phyloP scores from a whole-genome alignment of 345 rosid genomes.

The Eucalyptus tenuipes region DNA sequence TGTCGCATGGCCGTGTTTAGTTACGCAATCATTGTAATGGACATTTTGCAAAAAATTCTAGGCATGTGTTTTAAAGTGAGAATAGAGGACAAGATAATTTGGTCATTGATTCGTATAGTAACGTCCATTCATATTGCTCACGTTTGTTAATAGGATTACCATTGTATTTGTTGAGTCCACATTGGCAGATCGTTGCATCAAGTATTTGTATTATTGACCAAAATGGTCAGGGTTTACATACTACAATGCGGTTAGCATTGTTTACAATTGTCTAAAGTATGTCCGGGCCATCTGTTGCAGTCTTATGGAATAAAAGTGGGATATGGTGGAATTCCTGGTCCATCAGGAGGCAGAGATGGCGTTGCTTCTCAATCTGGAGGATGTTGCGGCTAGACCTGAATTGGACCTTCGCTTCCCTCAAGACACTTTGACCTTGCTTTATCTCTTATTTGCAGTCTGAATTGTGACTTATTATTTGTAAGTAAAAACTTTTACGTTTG shows the following conservation, averaged over 20 bases:
- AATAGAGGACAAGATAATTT: background rate
- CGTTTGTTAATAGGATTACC: background rate
- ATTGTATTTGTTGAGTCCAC: background rate
- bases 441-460: background rate
- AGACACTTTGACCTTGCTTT: background rate
- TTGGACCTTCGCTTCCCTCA: background rate
- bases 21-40: background rate
- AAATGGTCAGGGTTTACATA: background rate
- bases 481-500: background rate
- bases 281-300: slow-evolving; percentile 10
- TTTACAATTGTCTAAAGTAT: background rate
- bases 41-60: background rate
- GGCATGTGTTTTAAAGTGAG: background rate
- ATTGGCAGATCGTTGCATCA: background rate
- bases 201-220: background rate
- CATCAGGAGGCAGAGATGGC: slow-evolving; percentile 87
- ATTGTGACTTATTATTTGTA: background rate
- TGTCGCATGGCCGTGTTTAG: background rate
- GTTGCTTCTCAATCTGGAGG: slow-evolving; percentile 74
- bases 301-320: slow-evolving; percentile 97
- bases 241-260: background rate
- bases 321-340: slow-evolving; percentile 92
- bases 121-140: background rate
- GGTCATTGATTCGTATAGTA: background rate
- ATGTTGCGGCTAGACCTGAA: slow-evolving; percentile 56